These are phyloP conservation scores for Eucalyptus curtisii DNA, from an alignment of 345 rosid genomes.

Conservation along the genomic window DNA sequence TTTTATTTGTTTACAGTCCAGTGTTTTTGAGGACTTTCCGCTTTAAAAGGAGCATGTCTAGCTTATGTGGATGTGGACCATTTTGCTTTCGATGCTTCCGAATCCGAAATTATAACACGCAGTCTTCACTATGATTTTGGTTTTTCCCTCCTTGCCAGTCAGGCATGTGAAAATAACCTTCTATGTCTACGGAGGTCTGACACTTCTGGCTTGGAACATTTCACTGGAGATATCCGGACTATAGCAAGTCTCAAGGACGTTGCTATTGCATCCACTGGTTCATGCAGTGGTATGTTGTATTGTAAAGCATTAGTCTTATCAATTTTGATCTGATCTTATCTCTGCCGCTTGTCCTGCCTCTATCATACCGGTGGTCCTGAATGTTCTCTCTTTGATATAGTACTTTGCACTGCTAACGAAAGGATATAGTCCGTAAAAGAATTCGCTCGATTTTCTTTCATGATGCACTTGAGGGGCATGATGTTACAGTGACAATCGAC, in stretches of 20 bases:
- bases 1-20: background rate
- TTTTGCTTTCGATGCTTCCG: background rate
- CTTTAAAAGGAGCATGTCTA: background rate
- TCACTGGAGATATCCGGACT: conserved; percentile 3
- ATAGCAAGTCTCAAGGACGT: conserved; percentile 35
- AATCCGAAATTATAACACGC: background rate
- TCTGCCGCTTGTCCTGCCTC: background rate
- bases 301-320: background rate
- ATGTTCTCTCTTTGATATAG: background rate
- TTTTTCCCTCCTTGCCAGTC: background rate
- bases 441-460: background rate
- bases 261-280: conserved; percentile 28
- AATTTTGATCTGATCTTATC: background rate
- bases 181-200: conserved; percentile 20
- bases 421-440: background rate
- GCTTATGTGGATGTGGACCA: background rate
- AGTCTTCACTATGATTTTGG: background rate
- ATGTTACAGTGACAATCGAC: background rate
- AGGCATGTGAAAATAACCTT: conserved; percentile 65
- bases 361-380: background rate
- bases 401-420: background rate
- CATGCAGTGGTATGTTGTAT: conserved; percentile 43
- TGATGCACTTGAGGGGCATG: background rate
- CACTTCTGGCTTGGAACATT: background rate
- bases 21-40: background rate